These are phyloP conservation scores for Pichia sp. DNA, from an alignment of 1,139 yeast species.

Conservation along the genomic window DNA sequence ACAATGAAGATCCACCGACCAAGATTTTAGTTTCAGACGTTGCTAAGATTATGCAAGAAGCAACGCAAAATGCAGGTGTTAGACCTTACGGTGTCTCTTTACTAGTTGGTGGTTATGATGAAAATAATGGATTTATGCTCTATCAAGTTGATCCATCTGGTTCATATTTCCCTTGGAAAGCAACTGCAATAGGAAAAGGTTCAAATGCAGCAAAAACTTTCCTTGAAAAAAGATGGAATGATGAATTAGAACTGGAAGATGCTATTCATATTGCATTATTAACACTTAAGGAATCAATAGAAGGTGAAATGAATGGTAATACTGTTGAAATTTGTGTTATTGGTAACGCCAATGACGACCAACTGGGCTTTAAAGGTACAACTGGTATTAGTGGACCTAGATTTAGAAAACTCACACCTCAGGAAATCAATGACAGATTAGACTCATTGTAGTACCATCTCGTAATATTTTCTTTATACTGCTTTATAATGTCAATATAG, in stretches of 20 bases:
- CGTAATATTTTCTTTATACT: background rate
- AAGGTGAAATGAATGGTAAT: constrained; percentile 96
- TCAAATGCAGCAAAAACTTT: constrained; percentile 93
- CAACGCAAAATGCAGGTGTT: constrained; percentile 97
- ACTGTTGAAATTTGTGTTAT: constrained; percentile 90
- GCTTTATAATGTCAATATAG: background rate
- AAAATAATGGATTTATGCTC: constrained; percentile 67
- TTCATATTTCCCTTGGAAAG: constrained; percentile 99
- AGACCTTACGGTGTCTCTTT: constrained; percentile 96
- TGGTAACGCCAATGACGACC: constrained; percentile 74
- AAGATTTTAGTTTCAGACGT: constrained; percentile 89
- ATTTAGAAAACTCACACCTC: constrained; percentile 74
- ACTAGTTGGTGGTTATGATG: constrained; percentile 91
- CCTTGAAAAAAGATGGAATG: constrained; percentile 96
- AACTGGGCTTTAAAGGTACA: constrained; percentile 85
- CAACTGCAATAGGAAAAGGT: constrained; percentile 97
- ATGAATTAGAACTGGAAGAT: constrained; percentile 92
- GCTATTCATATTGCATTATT: constrained; percentile 94
- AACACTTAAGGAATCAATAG: constrained; percentile 93
- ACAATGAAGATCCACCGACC: constrained; percentile 96
- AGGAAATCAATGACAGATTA: constrained; percentile 91
- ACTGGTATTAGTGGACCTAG: constrained; percentile 73
- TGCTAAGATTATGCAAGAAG: constrained; percentile 95
- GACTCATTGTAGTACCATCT: constrained; percentile 58
- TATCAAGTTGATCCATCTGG: constrained; percentile 99